A percentile compares a stretch with the other conserved stretches of the same genome.
These are phyloP conservation scores for Tolypocladium ovalisporum DNA, from an alignment of 2,329 filamentous ascomycete genomes.

Conservation along the genomic window DNA sequence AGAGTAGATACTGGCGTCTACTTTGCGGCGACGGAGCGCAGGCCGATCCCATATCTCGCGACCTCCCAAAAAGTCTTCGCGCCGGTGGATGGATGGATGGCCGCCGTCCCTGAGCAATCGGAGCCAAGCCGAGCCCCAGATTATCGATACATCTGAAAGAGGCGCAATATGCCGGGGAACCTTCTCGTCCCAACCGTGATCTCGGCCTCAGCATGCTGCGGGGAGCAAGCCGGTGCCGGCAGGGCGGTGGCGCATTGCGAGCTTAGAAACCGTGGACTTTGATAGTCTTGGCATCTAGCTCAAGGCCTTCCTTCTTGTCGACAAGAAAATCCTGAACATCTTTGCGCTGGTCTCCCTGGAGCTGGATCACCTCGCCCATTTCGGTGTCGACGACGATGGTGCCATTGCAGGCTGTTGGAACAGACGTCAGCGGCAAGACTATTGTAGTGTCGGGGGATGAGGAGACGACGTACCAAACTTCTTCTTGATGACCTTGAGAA, in stretches of 20 bases:
- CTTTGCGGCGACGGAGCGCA: slow-evolving; percentile 2
- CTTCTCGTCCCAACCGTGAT: slow-evolving; percentile 16
- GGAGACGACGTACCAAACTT: slow-evolving; percentile 65
- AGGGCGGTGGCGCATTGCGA: slow-evolving; percentile 27
- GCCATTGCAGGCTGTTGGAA: slow-evolving; percentile 87
- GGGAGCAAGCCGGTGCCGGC: slow-evolving; percentile 17
- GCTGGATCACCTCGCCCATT: slow-evolving; percentile 99
- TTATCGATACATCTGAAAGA: slow-evolving; percentile 14
- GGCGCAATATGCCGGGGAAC: slow-evolving; percentile 14
- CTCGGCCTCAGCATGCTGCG: slow-evolving; percentile 19
- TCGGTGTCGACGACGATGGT: slow-evolving; percentile 92
- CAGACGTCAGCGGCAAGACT: slow-evolving; percentile 1
- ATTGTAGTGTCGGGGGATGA: neutral
- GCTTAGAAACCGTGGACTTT: slow-evolving; percentile 59
- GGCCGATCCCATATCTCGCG: slow-evolving; percentile 1
- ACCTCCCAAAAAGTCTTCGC: slow-evolving; percentile 12
- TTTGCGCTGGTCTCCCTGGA: slow-evolving; percentile 98
- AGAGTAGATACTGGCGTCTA: slow-evolving; percentile 3
- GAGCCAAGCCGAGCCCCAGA: slow-evolving; percentile 20
- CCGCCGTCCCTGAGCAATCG: slow-evolving; percentile 11
- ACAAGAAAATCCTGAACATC: slow-evolving; percentile 96
- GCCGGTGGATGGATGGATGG: slow-evolving; percentile 19
- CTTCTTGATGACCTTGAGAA: slow-evolving; percentile 99
- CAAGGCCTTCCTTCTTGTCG: slow-evolving; percentile 91
- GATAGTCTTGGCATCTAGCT: slow-evolving; percentile 92